phyloP scores from a whole-genome alignment of 2,329 filamentous ascomycete genomes.

The Paramyrothecium roridum region DNA sequence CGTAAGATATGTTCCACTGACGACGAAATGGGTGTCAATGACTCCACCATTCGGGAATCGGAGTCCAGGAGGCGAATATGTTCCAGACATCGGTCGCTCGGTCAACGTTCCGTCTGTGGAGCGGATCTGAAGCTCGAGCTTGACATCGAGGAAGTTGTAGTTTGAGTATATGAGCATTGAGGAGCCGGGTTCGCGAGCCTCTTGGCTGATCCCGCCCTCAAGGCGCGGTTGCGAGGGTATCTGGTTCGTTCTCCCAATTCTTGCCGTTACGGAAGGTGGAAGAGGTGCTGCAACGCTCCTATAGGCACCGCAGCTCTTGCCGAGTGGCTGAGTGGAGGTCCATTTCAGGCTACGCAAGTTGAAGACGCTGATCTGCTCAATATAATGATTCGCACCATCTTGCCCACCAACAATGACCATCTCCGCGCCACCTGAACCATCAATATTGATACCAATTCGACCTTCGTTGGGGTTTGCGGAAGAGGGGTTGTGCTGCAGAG shows the following conservation, averaged over 20 bases:
- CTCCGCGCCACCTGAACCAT: constrained; percentile 88
- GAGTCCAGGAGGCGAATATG: constrained; percentile 84
- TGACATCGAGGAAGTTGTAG: constrained; percentile 98
- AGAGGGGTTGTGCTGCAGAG: constrained; percentile 84
- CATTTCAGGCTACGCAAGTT: constrained; percentile 93
- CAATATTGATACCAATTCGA: constrained; percentile 80
- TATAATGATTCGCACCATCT: constrained; percentile 97
- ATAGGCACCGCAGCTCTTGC: constrained; percentile 93
- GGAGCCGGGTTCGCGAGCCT: constrained; percentile 54
- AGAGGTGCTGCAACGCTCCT: constrained; percentile 91
- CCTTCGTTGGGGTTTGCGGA: constrained; percentile 83
- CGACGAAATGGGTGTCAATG: constrained; percentile 94
- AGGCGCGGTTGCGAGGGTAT: constrained; percentile 33
- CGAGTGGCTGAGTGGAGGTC: constrained; percentile 84
- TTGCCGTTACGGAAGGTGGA: constrained; percentile 59
- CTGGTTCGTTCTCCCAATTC: constrained; percentile 60
- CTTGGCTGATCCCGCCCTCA: constrained; percentile 48
- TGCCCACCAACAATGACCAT: constrained; percentile 98
- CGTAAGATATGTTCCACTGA: constrained; percentile 94
- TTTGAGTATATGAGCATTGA: constrained; percentile 98
- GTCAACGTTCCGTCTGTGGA: constrained; percentile 77
- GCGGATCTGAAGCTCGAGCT: constrained; percentile 87
- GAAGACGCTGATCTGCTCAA: constrained; percentile 98
- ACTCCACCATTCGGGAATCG: constrained; percentile 95
- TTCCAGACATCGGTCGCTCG: constrained; percentile 85